Evolutionary conservation across 495 filamentous ascomycete genomes (phyloP), one percentile per base, ranked within the genome.

Genomic region (Penicillium nucicola): DNA sequence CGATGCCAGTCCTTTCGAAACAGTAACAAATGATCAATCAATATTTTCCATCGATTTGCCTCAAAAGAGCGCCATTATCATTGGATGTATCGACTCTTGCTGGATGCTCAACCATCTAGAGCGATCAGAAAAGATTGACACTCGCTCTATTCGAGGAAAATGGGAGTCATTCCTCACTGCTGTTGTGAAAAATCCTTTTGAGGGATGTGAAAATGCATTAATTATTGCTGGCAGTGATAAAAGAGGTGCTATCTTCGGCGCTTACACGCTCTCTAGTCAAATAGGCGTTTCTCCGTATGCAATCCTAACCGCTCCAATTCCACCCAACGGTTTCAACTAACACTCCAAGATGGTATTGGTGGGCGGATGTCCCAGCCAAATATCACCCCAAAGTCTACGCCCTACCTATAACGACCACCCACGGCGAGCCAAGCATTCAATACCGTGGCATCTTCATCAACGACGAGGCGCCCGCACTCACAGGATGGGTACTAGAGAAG

Each of bases 381-480:
- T 66, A 72, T 49, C 72, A 76, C 54, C 61, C 70, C 23, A 71
- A 76, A 3, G 77, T 89, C 31, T 88, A 77, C 52, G 81, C 79
- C 4, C 54, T 79, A 10, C 64, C 72, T 6, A 66, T 60, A 6
- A 70, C 63, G 32, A 85, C 82, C 57, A 64, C 77, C 2, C 84
- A 89, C 45, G 77, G 74, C 4, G 67, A 80, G 13, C 86, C 87
- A 17, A 79, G 74, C 2, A 80, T 91, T 46, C 88, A 86, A 60
- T 91, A 88, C 65, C 77, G 87, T 5, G 87, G 86, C 9, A 81
- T 91, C 61, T 91, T 91, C 71, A 71, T 91, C 59, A 90, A 91
- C 61, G 87, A 90, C 49, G 86, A 91, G 56, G 82, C 84, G 44
- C 87, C 87, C 1, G 83, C 81, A 0, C 60, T 90, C 45, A 85